Base-by-base conservation (phyloP, 164 flowering plant genomes). In the Annona squamosa region DNA sequence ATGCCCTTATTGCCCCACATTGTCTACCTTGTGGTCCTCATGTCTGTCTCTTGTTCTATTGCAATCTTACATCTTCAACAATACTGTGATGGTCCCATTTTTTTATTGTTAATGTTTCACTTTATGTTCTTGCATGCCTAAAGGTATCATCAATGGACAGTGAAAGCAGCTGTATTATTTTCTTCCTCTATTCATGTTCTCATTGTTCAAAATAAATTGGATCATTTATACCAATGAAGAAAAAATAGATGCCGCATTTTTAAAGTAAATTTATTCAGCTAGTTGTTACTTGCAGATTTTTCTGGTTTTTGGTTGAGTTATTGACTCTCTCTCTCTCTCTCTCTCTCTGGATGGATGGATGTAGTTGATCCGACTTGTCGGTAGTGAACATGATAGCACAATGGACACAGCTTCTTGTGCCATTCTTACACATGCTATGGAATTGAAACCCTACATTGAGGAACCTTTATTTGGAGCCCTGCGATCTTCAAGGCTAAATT, bases 391-490 rank as follows among this genome's bases (percentile, higher is more conserved):
- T 72, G 52, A 77, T 47, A 83, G 79, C 72, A 84, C 79, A 72
- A 83, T 63, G 68, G 81, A 71, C 7, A 76, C 72, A 63, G 72
- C 52, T 42, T 79, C 77, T 4, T 84, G 78, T 79, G 78, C 97
- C 45, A 78, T 75, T 65, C 85, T 86, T 78, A 79, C 80, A 64
- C 80, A 91, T 85, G 91, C 97, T 26, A 48, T 95, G 85, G 99
- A 93, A 84, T 90, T 93, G 73, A 91, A 85, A 79, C 99, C 99
- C 46, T 93, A 95, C 77, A 85, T 95, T 68, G 98, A 93, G 78
- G 99, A 95, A 78, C 99, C 99, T 62, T 69, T 79, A 16, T 82
- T 85, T 42, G 74, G 83, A 52, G 74, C 78, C 37, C 68, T 76
- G 57, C 75, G 85, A 61, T 76, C 88, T 76, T 73, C 77, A 19